These are phyloP conservation scores for Dothideomycetes sp. DNA, from an alignment of 2,329 filamentous ascomycete species.

Conservation along the genomic window DNA sequence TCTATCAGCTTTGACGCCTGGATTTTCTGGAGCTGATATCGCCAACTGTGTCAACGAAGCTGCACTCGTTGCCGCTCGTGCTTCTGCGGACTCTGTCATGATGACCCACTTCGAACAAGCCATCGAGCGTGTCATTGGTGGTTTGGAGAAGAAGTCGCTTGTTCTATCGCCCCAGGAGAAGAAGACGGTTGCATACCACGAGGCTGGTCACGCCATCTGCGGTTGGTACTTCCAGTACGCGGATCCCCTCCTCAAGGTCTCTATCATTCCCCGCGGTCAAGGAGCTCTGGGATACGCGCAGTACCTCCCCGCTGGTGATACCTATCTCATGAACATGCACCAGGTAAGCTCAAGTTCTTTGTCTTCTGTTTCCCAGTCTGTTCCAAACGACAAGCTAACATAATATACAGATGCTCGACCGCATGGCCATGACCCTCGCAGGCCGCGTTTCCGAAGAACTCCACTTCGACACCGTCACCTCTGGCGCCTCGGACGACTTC, in stretches of 20 bases:
- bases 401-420: constrained; percentile 96
- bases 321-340: constrained; percentile 87
- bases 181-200: constrained; percentile 92
- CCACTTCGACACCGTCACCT: constrained; percentile 93
- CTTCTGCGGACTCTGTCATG: constrained; percentile 65
- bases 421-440: constrained; percentile 98
- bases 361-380: too few relatives aligned
- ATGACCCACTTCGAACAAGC: constrained; percentile 95
- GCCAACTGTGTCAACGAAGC: constrained; percentile 98
- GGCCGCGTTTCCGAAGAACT: constrained; percentile 92
- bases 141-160: constrained; percentile 92
- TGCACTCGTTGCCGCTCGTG: constrained; percentile 81
- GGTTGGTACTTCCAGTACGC: constrained; percentile 96
- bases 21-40: constrained; percentile 95
- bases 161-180: constrained; percentile 92
- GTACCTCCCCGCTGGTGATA: constrained; percentile 66
- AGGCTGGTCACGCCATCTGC: constrained; percentile 95
- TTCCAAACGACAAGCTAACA: too few relatives aligned
- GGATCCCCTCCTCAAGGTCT: constrained; percentile 96
- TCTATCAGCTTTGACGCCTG: constrained; percentile 83
- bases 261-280: constrained; percentile 92
- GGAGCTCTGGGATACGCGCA: constrained; percentile 93
- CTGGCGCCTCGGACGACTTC: constrained; percentile 92
- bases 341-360: too few relatives aligned
- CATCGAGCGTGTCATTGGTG: constrained; percentile 93